Conservation (phyloP, 2,329 filamentous ascomycete genomes). For the Xylariaceae sp. region DNA sequence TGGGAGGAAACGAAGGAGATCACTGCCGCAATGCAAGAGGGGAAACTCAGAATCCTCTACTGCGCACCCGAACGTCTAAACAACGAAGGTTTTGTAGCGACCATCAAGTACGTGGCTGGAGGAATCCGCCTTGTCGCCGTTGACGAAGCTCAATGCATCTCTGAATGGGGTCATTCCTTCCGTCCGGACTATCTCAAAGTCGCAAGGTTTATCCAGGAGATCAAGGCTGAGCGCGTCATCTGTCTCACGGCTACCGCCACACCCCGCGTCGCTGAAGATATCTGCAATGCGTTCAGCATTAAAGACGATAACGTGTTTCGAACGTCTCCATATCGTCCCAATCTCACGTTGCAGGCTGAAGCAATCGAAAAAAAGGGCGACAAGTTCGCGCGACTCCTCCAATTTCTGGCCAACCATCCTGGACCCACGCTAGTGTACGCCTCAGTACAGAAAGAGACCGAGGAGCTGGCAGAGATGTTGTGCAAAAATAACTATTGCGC, state of each 20-base stretch:
- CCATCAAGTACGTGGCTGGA: conserved; percentile 50
- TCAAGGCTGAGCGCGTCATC: conserved; percentile 54
- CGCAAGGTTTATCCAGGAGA: conserved; percentile 52
- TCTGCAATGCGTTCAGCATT: conserved; percentile 51
- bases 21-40: conserved; percentile 37
- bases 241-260: conserved; percentile 60
- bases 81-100: conserved; percentile 56
- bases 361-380: conserved; percentile 39
- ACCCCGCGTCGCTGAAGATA: conserved; percentile 50
- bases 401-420: conserved; percentile 46
- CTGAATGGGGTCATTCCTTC: conserved; percentile 40
- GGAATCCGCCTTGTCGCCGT: conserved; percentile 55
- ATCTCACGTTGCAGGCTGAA: conserved; percentile 52
- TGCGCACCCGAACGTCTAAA: conserved; percentile 58
- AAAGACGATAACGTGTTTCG: conserved; percentile 48
- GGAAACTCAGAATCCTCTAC: conserved; percentile 51
- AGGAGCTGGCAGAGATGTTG: conserved; percentile 38
- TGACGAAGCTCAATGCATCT: conserved; percentile 58
- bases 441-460: conserved; percentile 52
- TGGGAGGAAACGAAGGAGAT: conserved; percentile 41
- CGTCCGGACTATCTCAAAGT: conserved; percentile 34
- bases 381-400: conserved; percentile 41
- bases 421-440: conserved; percentile 60
- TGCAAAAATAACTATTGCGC: conserved; percentile 37
- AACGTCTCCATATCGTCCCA: conserved; percentile 56